Percentiles rank a stretch among this genome's conserved stretches.
Conservation (phyloP, 164 flowering plant species). For the Annona squamosa region DNA sequence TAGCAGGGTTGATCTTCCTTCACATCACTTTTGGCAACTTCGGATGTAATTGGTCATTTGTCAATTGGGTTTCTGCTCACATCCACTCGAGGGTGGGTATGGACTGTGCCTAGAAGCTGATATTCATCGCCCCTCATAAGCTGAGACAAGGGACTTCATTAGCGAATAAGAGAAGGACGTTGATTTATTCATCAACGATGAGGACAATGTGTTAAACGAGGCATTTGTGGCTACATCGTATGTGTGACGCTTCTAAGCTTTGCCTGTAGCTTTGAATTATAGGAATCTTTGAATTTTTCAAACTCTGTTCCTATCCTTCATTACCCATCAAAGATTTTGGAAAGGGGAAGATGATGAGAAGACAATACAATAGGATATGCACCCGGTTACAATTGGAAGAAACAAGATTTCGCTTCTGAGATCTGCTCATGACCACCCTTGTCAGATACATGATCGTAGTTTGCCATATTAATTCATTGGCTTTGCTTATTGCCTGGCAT, state of each 20-base stretch:
- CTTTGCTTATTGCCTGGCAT: background rate
- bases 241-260: constrained; percentile 46
- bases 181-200: constrained; percentile 73
- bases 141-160: constrained; percentile 69
- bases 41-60: constrained; percentile 64
- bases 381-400: constrained; percentile 10
- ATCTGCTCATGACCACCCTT: constrained; percentile 23
- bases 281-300: constrained; percentile 58
- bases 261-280: constrained; percentile 26
- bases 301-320: constrained; percentile 20
- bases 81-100: constrained; percentile 40
- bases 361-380: background rate
- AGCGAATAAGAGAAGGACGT: constrained; percentile 79
- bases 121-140: constrained; percentile 86
- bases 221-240: constrained; percentile 78
- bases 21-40: constrained; percentile 84
- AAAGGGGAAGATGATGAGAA: constrained; percentile 2
- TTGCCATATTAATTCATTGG: background rate
- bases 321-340: constrained; percentile 12
- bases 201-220: constrained; percentile 82
- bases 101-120: constrained; percentile 56
- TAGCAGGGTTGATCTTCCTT: constrained; percentile 90
- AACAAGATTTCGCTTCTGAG: constrained; percentile 28
- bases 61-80: constrained; percentile 61
- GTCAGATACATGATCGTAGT: background rate